These are phyloP conservation scores for Backusella tuberculispora DNA, from an alignment of 192 early-diverging fungal species.

Conservation along the genomic window DNA sequence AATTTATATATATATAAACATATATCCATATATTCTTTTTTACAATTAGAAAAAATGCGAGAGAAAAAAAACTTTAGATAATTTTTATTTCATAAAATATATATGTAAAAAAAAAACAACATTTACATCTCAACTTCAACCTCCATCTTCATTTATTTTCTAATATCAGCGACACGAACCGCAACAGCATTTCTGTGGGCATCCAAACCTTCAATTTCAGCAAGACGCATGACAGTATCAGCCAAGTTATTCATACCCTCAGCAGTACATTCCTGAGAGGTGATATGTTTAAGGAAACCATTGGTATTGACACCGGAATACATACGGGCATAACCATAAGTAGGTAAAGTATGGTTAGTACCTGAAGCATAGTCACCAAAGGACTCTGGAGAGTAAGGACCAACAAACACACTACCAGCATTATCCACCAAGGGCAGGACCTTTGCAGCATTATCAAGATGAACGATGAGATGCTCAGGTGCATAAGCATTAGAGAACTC, in stretches of 20 bases:
- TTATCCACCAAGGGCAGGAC: constrained; percentile 73
- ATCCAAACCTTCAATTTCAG: constrained; percentile 94
- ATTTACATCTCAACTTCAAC: background rate
- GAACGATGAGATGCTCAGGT: constrained; percentile 98
- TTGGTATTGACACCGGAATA: constrained; percentile 97
- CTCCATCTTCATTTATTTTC: constrained; percentile 35
- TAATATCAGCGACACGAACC: constrained; percentile 75
- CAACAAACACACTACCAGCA: constrained; percentile 98
- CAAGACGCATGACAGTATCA: constrained; percentile 92
- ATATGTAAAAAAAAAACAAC: background rate
- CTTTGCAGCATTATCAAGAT: constrained; percentile 75
- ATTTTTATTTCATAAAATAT: too few species aligned
- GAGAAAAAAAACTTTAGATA: background rate
- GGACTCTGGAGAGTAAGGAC: constrained; percentile 92
- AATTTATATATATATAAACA: too few species aligned
- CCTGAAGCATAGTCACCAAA: constrained; percentile 99
- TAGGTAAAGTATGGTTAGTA: constrained; percentile 99
- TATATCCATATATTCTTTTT: too few species aligned
- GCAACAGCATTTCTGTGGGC: constrained; percentile 98
- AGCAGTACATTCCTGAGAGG: constrained; percentile 86
- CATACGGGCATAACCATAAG: constrained; percentile 98
- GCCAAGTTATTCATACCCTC: constrained; percentile 86
- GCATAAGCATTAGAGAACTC: constrained; percentile 95
- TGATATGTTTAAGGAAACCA: constrained; percentile 98
- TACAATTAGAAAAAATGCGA: background rate